These are phyloP conservation scores for Fusarium temperatum DNA, from an alignment of 2,329 filamentous ascomycete genomes.

Conservation along the genomic window DNA sequence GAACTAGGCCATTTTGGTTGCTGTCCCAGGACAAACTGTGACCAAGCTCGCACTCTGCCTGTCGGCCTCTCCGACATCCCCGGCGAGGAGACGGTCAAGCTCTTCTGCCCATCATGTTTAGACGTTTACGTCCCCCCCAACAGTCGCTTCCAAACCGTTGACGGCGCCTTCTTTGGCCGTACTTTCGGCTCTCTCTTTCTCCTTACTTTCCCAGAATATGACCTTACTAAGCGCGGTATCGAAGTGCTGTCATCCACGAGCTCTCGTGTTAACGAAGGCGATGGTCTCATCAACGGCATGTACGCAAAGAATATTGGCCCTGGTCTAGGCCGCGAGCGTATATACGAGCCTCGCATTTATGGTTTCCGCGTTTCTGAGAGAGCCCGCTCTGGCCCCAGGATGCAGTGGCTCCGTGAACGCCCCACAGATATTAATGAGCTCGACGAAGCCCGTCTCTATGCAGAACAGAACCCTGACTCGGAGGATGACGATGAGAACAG, in stretches of 20 bases:
- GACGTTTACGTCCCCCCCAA: constrained; percentile 98
- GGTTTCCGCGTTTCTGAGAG: constrained; percentile 94
- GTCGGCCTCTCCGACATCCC: constrained; percentile 95
- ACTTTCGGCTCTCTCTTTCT: constrained; percentile 98
- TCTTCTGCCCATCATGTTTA: constrained; percentile 96
- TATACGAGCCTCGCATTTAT: constrained; percentile 96
- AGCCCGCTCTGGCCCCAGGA: constrained; percentile 87
- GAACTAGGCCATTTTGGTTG: constrained; percentile 95
- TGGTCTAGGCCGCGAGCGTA: constrained; percentile 80
- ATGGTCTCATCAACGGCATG: constrained; percentile 81
- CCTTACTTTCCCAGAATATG: constrained; percentile 97
- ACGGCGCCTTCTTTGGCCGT: constrained; percentile 97
- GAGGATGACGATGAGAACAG: constrained; percentile 66
- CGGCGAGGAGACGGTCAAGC: constrained; percentile 96
- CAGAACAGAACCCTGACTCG: constrained; percentile 62
- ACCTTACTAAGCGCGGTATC: constrained; percentile 77
- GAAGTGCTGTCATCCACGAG: constrained; percentile 59
- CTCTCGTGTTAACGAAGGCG: constrained; percentile 52
- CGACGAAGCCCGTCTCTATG: constrained; percentile 75
- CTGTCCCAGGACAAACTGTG: constrained; percentile 94
- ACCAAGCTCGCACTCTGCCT: constrained; percentile 87
- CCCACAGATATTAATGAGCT: constrained; percentile 82
- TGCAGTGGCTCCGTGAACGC: constrained; percentile 94
- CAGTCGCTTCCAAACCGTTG: constrained; percentile 95
- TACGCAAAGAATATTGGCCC: constrained; percentile 88